Evolutionary conservation across 257 asterid species (phyloP).

Genomic region (Rauvolfia tetraphylla): DNA sequence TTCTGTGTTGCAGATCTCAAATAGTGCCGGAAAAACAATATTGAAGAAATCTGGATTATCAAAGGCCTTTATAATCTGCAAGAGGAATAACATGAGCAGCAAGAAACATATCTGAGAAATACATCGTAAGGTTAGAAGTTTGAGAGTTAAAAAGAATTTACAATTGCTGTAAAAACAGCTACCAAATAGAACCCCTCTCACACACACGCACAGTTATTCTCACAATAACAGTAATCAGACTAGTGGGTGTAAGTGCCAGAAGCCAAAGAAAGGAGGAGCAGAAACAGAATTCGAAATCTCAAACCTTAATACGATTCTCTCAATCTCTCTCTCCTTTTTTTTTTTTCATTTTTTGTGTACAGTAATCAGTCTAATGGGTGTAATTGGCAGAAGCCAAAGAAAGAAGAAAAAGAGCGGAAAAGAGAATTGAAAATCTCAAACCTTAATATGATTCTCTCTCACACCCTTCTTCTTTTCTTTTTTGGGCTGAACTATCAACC

Average conservation of each 20-base stretch:
- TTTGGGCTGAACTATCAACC: too few species aligned
- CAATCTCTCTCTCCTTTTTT: too few species aligned
- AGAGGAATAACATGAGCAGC: slow-evolving; percentile 23
- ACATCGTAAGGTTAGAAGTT: background rate
- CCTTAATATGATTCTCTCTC: background rate
- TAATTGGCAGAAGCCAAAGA: background rate
- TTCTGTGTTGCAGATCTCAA: slow-evolving; percentile 63
- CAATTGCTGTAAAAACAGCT: background rate
- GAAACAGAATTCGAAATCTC: background rate
- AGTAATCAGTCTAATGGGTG: background rate
- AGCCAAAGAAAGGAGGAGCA: background rate
- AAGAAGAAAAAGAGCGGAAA: background rate
- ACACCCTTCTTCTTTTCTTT: too few species aligned
- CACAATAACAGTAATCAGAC: background rate
- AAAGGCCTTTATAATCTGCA: slow-evolving; percentile 77
- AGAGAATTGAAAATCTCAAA: background rate
- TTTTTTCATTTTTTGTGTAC: too few species aligned
- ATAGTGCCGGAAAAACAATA: slow-evolving; percentile 56
- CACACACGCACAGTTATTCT: too few species aligned
- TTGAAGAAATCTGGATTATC: slow-evolving; percentile 67
- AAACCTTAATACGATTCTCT: background rate
- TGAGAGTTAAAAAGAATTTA: background rate
- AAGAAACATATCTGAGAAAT: slow-evolving; percentile 2
- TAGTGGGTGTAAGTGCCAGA: background rate
- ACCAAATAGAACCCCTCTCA: background rate